phyloP scores from a whole-genome alignment of 305 asterid genomes.

The Solanum hybrid region DNA sequence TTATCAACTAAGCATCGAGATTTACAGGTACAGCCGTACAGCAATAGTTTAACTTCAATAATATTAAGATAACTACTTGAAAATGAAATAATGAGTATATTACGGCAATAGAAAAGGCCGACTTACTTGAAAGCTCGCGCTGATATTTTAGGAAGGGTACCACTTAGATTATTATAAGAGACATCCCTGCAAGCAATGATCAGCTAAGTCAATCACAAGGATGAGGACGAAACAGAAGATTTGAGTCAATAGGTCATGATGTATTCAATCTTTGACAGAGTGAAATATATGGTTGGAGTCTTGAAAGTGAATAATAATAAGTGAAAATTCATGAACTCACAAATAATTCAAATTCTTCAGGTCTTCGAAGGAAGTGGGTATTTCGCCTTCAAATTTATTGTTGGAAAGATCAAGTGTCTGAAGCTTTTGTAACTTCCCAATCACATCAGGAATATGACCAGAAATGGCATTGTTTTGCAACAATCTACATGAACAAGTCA shows the following conservation, averaged over 20 bases:
- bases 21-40: background rate
- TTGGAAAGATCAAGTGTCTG: constrained; percentile 85
- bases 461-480: constrained; percentile 90
- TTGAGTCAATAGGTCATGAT: background rate
- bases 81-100: background rate
- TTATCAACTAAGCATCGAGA: background rate
- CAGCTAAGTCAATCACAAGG: background rate
- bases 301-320: background rate
- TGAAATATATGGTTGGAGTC: background rate
- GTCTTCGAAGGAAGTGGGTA: constrained; percentile 65
- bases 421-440: constrained; percentile 72
- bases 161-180: constrained; percentile 48
- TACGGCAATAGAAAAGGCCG: background rate
- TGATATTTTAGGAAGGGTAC: constrained; percentile 29
- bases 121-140: constrained; percentile 58
- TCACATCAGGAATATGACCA: constrained; percentile 60
- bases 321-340: constrained; percentile 41
- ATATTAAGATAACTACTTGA: background rate
- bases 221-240: background rate
- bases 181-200: constrained; percentile 57
- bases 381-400: constrained; percentile 55
- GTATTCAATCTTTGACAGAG: constrained; percentile 29
- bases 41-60: background rate
- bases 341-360: constrained; percentile 64
- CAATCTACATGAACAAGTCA: constrained; percentile 33